Percentiles rank a stretch among this genome's conserved stretches.
phyloP scores from a whole-genome alignment of 352 stramenopile genomes.

The Phytophthora podocarpi region DNA sequence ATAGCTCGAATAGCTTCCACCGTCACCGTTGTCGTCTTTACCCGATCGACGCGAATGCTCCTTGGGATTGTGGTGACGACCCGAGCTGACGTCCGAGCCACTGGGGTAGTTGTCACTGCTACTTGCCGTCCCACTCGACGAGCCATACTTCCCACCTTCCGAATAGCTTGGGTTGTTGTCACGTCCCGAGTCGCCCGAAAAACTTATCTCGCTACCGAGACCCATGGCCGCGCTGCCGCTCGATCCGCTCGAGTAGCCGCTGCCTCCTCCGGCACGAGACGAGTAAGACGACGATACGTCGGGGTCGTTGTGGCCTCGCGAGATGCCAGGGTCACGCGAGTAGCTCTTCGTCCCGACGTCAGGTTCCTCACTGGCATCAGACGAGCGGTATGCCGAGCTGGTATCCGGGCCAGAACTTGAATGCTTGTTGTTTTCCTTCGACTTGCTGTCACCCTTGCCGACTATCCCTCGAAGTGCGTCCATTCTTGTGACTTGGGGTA shows the following conservation, averaged over 20 bases:
- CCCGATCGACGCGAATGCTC: slow-evolving; percentile 5
- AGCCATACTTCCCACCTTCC: neutral
- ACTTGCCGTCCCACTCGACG: neutral
- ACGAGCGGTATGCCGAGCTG: slow-evolving; percentile 20
- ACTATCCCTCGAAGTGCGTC: slow-evolving; percentile 21
- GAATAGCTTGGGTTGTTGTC: slow-evolving; percentile 11
- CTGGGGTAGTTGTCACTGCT: neutral
- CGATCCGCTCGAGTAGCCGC: slow-evolving; percentile 22
- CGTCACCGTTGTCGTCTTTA: slow-evolving; percentile 11
- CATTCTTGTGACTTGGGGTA: slow-evolving; percentile 12
- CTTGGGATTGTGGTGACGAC: slow-evolving; percentile 4
- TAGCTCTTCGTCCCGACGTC: slow-evolving; percentile 27
- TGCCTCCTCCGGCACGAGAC: slow-evolving; percentile 19
- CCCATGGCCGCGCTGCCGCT: neutral
- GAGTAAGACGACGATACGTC: slow-evolving; percentile 18
- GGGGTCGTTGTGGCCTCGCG: slow-evolving; percentile 2
- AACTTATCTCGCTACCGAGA: slow-evolving; percentile 23
- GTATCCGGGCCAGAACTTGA: neutral
- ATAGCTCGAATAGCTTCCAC: slow-evolving; percentile 21
- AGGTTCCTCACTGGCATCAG: slow-evolving; percentile 16
- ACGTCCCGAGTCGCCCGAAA: neutral
- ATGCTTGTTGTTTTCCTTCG: slow-evolving; percentile 9
- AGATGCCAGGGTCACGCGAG: slow-evolving; percentile 17
- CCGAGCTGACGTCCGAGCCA: neutral
- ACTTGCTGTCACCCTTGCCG: slow-evolving; percentile 18